A percentile compares a stretch with the other conserved stretches of the same genome.
Conservation (phyloP, 2,329 filamentous ascomycete genomes). For the Juglanconis juglandina region DNA sequence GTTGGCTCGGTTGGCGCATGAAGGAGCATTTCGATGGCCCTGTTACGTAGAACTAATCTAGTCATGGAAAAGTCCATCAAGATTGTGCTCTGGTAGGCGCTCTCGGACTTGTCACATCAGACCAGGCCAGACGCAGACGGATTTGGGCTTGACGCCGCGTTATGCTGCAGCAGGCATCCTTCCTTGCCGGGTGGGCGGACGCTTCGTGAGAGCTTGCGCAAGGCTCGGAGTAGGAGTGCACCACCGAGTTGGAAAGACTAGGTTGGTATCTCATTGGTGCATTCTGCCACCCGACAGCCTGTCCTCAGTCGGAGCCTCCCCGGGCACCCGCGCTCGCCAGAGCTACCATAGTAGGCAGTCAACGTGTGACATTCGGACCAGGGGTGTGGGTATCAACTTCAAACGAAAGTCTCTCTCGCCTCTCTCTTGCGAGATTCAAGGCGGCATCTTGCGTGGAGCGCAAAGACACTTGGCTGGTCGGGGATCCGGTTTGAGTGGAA, state of each 20-base stretch:
- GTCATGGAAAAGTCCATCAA: constrained; percentile 6
- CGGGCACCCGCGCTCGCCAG: constrained; percentile 9
- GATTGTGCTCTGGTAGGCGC: constrained; percentile 6
- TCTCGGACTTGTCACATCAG: constrained; percentile 16
- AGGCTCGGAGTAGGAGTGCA: constrained; percentile 13
- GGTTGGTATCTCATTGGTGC: constrained; percentile 16
- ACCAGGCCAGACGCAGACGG: constrained; percentile 16
- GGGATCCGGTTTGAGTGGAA: constrained; percentile 5
- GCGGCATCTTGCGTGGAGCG: constrained; percentile 11
- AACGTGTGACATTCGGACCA: constrained; percentile 12
- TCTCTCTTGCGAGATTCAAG: constrained; percentile 11
- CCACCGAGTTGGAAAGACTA: constrained; percentile 2
- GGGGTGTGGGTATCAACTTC: constrained; percentile 12
- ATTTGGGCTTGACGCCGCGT: constrained; percentile 18
- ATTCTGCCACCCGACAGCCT: constrained; percentile 12
- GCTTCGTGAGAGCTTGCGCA: constrained; percentile 18
- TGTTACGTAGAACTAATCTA: constrained; percentile 10
- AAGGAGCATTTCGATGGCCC: background rate
- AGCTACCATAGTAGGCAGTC: background rate
- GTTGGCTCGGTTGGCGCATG: constrained; percentile 13
- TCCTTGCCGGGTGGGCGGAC: constrained; percentile 11
- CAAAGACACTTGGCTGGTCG: constrained; percentile 3
- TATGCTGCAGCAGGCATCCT: constrained; percentile 19
- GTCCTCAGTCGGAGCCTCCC: constrained; percentile 10
- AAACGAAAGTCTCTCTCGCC: background rate